phyloP scores from a whole-genome alignment of 1,139 yeast genomes.

The Candida tunisiensis region DNA sequence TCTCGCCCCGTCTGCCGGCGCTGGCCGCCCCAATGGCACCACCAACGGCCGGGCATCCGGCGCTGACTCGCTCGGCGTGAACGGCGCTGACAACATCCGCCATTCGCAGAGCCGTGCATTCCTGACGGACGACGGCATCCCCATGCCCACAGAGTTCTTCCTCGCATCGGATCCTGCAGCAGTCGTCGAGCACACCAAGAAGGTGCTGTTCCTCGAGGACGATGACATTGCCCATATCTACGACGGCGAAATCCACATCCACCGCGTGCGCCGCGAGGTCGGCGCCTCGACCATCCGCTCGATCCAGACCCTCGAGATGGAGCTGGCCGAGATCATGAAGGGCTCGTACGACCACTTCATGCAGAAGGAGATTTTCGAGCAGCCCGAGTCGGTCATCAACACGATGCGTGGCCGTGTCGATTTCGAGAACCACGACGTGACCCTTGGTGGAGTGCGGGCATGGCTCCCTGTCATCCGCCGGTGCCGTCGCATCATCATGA shows the following conservation, averaged over 20 bases:
- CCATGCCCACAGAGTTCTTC: slow-evolving; percentile 91
- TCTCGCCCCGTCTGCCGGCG: too few species aligned
- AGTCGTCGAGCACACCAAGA: slow-evolving; percentile 94
- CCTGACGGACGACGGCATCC: slow-evolving; percentile 83
- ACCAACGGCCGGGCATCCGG: too few species aligned
- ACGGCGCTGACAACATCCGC: slow-evolving; percentile 28
- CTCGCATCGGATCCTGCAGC: slow-evolving; percentile 96
- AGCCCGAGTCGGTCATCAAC: slow-evolving; percentile 94
- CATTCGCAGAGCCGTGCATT: slow-evolving; percentile 90
- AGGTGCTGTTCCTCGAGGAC: slow-evolving; percentile 90
- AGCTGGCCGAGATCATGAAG: slow-evolving; percentile 95
- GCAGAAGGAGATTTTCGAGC: slow-evolving; percentile 98
- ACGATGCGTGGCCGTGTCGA: slow-evolving; percentile 99
- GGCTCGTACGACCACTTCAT: slow-evolving; percentile 92
- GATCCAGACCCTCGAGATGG: slow-evolving; percentile 93
- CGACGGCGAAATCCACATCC: slow-evolving; percentile 97
- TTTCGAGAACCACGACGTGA: slow-evolving; percentile 60
- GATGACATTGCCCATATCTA: slow-evolving; percentile 97
- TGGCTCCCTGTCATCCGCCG: slow-evolving; percentile 83
- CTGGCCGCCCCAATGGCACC: slow-evolving; percentile 3
- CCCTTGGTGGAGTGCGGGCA: slow-evolving; percentile 78
- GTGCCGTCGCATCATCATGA: slow-evolving; percentile 91
- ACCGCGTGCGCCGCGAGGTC: slow-evolving; percentile 81
- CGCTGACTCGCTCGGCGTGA: slow-evolving; percentile 4
- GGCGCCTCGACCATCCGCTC: slow-evolving; percentile 90